Base-by-base conservation (phyloP, 345 rosid species). In the Cochlearia excelsa region DNA sequence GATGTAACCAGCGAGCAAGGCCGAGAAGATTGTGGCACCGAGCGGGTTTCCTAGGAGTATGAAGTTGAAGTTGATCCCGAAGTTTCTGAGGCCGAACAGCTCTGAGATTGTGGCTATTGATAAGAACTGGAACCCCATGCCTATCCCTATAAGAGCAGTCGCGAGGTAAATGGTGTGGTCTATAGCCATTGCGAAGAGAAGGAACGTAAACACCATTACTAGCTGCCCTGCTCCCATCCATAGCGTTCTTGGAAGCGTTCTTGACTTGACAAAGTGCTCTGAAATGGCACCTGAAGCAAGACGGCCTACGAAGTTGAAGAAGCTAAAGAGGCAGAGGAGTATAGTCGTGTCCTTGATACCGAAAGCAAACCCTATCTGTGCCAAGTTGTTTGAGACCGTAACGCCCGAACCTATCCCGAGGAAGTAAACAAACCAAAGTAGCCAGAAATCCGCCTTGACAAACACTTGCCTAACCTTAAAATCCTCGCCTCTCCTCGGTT, bases 371-470 rank as follows among this genome's bases (percentile, higher is more conserved):
- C 97, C 95, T 46, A 84, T 74, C 75, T 90, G 97, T 57, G 95
- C 87, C 82, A 90, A 83, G 75, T 90, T 86, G 78, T 90, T 90
- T 55, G 79, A 84, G 54, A 86, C 78, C 0, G 97, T 86, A 27
- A 86, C 77, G 40, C 95, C 97, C 65, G 95, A 67, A 62, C 95
- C 97, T 54, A 79, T 82, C 31, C 95, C 97, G 2, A 82, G 76
- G 78, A 90, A 90, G 70, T 79, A 86, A n/a, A 79, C 70, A 46
- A 74, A 34, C 95, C 95, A 87, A 34, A 90, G 87, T 75, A 90
- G 90, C 97, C 93, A 90, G 77, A 84, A 90, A 75, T 90, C 87
- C 35, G 90, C 93, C 76, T 84, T 84, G 48, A 80, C 10, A 6
- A 85, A 70, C 47, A 88, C 93, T 75, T 87, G 81, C 11, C 54